Percentiles rank a stretch among this genome's conserved stretches.
These are phyloP conservation scores for Hypoxylon trugodes DNA, from an alignment of 495 filamentous ascomycete species.

Conservation along the genomic window DNA sequence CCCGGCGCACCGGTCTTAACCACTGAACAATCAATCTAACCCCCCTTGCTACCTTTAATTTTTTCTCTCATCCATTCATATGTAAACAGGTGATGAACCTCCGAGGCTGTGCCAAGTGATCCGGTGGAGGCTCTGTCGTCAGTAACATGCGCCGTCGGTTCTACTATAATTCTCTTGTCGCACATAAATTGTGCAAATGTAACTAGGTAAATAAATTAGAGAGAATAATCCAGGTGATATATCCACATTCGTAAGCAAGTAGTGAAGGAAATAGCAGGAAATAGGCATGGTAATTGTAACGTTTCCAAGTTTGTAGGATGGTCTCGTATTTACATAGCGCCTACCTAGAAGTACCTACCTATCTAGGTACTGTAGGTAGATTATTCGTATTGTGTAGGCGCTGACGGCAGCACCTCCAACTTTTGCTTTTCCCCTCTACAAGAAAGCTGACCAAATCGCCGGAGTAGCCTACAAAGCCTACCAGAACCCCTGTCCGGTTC, in stretches of 20 bases:
- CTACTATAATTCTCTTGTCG: too few species aligned
- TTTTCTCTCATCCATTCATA: too few species aligned
- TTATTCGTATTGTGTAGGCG: neutral
- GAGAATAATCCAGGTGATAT: too few species aligned
- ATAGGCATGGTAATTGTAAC: slow-evolving; percentile 2
- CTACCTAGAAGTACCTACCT: neutral
- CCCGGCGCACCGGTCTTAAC: too few species aligned
- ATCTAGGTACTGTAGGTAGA: too few species aligned
- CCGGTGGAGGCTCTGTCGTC: neutral
- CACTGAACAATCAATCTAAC: too few species aligned
- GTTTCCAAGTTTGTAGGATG: slow-evolving; percentile 8
- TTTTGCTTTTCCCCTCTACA: neutral
- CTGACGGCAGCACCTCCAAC: neutral
- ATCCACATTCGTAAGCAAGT: too few species aligned
- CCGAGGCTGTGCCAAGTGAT: neutral
- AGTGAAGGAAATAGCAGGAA: neutral
- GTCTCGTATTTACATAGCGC: slow-evolving; percentile 14
- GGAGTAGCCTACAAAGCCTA: too few species aligned
- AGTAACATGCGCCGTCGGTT: too few species aligned
- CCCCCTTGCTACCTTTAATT: too few species aligned
- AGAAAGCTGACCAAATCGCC: neutral
- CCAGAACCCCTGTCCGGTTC: slow-evolving; percentile 9
- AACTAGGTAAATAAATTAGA: neutral
- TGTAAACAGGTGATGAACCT: too few species aligned
- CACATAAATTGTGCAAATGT: neutral